Evolutionary conservation across 345 rosid species (phyloP).

Genomic region (Populus simonii): DNA sequence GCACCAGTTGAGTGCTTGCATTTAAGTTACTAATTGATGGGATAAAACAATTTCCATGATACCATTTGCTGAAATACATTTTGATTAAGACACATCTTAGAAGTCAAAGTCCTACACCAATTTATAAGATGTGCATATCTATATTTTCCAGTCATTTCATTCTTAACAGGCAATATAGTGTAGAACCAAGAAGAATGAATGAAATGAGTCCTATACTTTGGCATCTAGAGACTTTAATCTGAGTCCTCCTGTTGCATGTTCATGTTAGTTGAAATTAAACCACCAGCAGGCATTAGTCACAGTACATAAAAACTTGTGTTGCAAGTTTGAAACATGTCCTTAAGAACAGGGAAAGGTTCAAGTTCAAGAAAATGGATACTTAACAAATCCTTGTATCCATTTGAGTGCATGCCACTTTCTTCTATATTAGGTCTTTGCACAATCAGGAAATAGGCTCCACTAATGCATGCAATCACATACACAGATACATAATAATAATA

Average conservation of each 20-base stretch:
- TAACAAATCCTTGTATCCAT: background rate
- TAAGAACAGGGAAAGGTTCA: background rate
- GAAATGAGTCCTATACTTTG: background rate
- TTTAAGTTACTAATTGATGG: background rate
- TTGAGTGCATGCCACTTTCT: background rate
- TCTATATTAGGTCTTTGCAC: background rate
- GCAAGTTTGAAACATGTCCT: background rate
- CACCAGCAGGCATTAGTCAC: background rate
- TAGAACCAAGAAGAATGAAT: background rate
- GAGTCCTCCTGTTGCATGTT: background rate
- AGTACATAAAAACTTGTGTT: background rate
- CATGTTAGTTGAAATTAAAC: background rate
- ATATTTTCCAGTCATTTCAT: background rate
- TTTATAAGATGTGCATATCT: too few relatives aligned
- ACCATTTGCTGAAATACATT: background rate
- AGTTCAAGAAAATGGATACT: background rate
- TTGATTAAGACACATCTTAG: background rate
- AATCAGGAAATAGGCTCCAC: background rate
- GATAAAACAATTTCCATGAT: background rate
- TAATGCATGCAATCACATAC: background rate
- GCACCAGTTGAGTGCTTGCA: background rate
- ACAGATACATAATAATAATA: background rate
- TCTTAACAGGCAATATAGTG: background rate
- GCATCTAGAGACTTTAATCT: background rate
- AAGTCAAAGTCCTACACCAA: background rate